Conservation (phyloP, 2,329 filamentous ascomycete species). For the Stachybotrys chlorohalonatus region DNA sequence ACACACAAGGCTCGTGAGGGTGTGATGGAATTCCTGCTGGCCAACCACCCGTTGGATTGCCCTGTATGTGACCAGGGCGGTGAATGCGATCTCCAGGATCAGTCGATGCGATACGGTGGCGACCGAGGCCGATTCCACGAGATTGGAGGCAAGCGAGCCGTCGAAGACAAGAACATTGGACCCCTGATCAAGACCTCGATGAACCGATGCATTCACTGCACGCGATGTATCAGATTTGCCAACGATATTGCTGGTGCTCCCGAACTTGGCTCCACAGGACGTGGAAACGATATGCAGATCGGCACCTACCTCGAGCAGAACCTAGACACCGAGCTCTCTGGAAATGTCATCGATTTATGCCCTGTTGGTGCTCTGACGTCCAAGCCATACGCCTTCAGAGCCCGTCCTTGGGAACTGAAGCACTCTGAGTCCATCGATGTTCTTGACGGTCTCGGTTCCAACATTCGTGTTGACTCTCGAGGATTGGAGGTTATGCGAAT, state of each 20-base stretch:
- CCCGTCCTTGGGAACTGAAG: slow-evolving; percentile 93
- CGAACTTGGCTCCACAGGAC: slow-evolving; percentile 86
- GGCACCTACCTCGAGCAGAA: slow-evolving; percentile 95
- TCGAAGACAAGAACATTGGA: slow-evolving; percentile 99
- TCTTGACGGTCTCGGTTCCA: slow-evolving; percentile 83
- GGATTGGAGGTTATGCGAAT: slow-evolving; percentile 96
- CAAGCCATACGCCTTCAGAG: slow-evolving; percentile 96
- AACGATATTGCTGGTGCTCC: slow-evolving; percentile 95
- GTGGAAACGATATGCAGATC: slow-evolving; percentile 96
- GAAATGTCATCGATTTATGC: slow-evolving; percentile 96
- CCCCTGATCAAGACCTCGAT: slow-evolving; percentile 98
- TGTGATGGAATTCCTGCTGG: slow-evolving; percentile 96
- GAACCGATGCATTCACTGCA: slow-evolving; percentile 99
- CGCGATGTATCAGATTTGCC: slow-evolving; percentile 91
- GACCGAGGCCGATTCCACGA: slow-evolving; percentile 97
- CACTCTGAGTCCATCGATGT: slow-evolving; percentile 95
- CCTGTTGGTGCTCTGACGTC: slow-evolving; percentile 93
- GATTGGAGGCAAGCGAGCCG: slow-evolving; percentile 87
- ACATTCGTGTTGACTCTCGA: slow-evolving; percentile 86
- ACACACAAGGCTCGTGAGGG: slow-evolving; percentile 97
- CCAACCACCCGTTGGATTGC: slow-evolving; percentile 94
- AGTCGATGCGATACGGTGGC: slow-evolving; percentile 97
- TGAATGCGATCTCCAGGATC: slow-evolving; percentile 97
- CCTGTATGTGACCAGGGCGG: slow-evolving; percentile 98
- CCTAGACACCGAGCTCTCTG: slow-evolving; percentile 88